phyloP scores from a whole-genome alignment of 2,329 filamentous ascomycete species.

The Neonectria punicea region DNA sequence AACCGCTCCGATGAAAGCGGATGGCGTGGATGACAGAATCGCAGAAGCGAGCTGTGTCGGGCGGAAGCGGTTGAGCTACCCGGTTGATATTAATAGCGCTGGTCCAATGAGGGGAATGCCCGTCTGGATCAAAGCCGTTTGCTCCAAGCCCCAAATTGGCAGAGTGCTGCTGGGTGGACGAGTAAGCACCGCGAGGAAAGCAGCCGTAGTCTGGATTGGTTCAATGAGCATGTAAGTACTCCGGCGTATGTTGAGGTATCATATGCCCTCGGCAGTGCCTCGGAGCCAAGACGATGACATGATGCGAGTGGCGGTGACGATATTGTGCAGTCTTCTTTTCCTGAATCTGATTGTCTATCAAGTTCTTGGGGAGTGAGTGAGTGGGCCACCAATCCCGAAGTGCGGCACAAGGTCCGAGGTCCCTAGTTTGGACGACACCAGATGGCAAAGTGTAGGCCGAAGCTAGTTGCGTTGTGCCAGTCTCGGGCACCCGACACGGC shows the following conservation, averaged over 20 bases:
- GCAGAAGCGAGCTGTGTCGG: conserved; percentile 22
- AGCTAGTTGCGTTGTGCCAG: conserved; percentile 16
- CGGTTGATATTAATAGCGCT: conserved; percentile 28
- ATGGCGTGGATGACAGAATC: conserved; percentile 25
- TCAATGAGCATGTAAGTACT: conserved; percentile 15
- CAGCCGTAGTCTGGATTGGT: conserved; percentile 19
- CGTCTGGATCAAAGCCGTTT: conserved; percentile 16
- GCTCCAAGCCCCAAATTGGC: conserved; percentile 10
- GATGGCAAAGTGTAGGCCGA: not conserved
- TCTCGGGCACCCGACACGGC: conserved; percentile 33
- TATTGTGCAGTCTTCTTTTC: conserved; percentile 35
- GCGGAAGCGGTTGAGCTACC: conserved; percentile 24
- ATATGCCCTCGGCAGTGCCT: conserved; percentile 41
- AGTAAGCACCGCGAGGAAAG: conserved; percentile 15
- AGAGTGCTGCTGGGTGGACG: conserved; percentile 1
- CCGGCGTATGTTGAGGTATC: conserved; percentile 31
- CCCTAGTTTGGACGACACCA: not conserved
- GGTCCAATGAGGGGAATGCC: conserved; percentile 26
- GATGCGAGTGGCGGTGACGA: conserved; percentile 29
- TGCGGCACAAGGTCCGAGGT: not conserved
- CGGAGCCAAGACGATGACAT: conserved; percentile 29
- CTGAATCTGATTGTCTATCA: conserved; percentile 16
- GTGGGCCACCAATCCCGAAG: conserved; percentile 9
- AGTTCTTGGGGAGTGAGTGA: not conserved
- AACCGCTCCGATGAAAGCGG: conserved; percentile 13